Percentiles rank a stretch among this genome's conserved stretches.
phyloP scores from a whole-genome alignment of 2,329 filamentous ascomycete species.

The Emydomyces testavorans region DNA sequence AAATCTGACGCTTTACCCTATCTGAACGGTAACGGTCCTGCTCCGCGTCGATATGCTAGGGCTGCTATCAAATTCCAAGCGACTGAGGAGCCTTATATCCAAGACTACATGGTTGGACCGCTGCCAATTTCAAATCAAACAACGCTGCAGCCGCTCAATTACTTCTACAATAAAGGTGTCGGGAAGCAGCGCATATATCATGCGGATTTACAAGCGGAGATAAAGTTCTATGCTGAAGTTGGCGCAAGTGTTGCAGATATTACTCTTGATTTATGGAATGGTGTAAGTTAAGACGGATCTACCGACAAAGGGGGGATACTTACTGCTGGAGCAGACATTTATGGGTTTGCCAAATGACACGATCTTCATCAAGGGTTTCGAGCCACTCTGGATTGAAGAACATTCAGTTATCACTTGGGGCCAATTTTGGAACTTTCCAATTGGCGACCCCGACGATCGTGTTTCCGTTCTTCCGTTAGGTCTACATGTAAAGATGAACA shows the following conservation, averaged over 20 bases:
- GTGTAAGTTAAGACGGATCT: background rate
- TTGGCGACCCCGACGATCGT: slow-evolving; percentile 4
- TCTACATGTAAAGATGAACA: slow-evolving; percentile 6
- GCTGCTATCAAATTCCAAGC: slow-evolving; percentile 39
- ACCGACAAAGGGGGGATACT: background rate
- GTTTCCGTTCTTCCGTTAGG: slow-evolving; percentile 5
- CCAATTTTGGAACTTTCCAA: slow-evolving; percentile 10
- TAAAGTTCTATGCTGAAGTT: slow-evolving; percentile 12
- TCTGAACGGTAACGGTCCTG: slow-evolving; percentile 28
- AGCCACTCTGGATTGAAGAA: slow-evolving; percentile 21
- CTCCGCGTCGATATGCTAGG: slow-evolving; percentile 37
- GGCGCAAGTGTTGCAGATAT: slow-evolving; percentile 19
- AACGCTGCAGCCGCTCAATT: slow-evolving; percentile 32
- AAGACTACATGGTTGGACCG: slow-evolving; percentile 42
- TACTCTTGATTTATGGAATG: slow-evolving; percentile 19
- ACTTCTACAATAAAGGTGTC: slow-evolving; percentile 37
- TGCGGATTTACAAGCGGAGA: slow-evolving; percentile 21
- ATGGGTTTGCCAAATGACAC: slow-evolving; percentile 16
- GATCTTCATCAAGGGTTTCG: slow-evolving; percentile 16
- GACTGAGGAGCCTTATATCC: slow-evolving; percentile 33
- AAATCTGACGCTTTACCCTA: slow-evolving; percentile 39
- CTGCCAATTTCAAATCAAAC: slow-evolving; percentile 35
- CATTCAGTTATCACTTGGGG: slow-evolving; percentile 22
- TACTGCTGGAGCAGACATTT: slow-evolving; percentile 6
- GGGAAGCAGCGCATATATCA: slow-evolving; percentile 20